A percentile compares a stretch with the other conserved stretches of the same genome.
Conservation (phyloP, 345 rosid species). For the Turritis glabra region DNA sequence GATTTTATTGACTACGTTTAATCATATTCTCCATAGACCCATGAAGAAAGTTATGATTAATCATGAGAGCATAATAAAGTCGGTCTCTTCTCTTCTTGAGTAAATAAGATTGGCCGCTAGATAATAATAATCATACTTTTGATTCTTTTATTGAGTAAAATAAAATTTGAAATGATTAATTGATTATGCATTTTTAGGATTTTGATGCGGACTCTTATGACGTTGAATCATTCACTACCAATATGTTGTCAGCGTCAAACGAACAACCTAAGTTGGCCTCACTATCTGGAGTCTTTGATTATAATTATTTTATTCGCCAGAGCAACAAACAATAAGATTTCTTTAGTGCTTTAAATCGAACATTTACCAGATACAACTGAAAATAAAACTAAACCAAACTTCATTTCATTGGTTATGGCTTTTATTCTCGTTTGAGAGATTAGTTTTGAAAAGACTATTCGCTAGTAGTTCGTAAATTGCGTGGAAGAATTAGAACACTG, state of each 20-base stretch:
- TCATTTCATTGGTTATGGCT: not conserved
- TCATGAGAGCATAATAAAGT: too few relatives aligned
- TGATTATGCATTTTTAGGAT: too few relatives aligned
- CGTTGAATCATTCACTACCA: not conserved
- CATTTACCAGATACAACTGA: not conserved
- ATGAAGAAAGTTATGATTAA: too few relatives aligned
- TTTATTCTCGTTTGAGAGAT: too few relatives aligned
- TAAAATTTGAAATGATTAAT: not conserved
- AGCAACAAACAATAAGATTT: too few relatives aligned
- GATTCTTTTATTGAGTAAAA: not conserved
- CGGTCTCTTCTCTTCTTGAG: not conserved
- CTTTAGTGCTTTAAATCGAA: not conserved
- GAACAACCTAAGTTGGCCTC: not conserved
- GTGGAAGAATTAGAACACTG: not conserved
- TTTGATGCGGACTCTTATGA: not conserved
- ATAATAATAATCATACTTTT: not conserved
- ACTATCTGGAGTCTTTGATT: not conserved
- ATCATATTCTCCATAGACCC: not conserved
- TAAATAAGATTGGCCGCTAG: not conserved
- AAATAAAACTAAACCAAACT: not conserved
- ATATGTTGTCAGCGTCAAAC: constrained; percentile 5
- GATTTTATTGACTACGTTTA: too few relatives aligned
- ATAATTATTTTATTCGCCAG: not conserved
- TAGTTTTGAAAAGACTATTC: not conserved
- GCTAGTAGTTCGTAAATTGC: not conserved